phyloP scores from a whole-genome alignment of 78 protist genomes.

The slime mould (Dictyostelium discoideum) region DNA sequence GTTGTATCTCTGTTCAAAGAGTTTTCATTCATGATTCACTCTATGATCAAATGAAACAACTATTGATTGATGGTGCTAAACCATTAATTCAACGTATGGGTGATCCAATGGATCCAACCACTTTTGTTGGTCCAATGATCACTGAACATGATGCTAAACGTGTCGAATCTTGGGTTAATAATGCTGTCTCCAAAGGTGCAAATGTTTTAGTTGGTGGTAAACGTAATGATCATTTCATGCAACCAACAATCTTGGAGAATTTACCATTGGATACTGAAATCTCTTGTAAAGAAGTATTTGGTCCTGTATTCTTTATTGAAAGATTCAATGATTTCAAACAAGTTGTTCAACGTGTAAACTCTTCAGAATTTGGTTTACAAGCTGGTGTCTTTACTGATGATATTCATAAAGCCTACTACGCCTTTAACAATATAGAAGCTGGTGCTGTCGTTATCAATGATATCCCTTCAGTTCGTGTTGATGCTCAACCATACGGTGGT shows the following conservation, averaged over 20 bases:
- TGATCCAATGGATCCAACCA: conserved; percentile 86
- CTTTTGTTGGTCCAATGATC: conserved; percentile 90
- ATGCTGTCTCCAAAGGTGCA: conserved; percentile 21
- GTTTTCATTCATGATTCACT: conserved; percentile 81
- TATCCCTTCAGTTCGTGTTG: conserved; percentile 87
- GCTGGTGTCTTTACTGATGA: conserved; percentile 89
- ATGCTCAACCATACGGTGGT: conserved; percentile 90
- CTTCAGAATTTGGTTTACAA: conserved; percentile 86
- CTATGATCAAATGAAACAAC: conserved; percentile 49
- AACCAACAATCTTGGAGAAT: conserved; percentile 81
- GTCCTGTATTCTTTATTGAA: conserved; percentile 81
- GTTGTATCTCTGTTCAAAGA: conserved; percentile 88
- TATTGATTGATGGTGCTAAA: conserved; percentile 12
- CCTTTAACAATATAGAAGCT: conserved; percentile 83
- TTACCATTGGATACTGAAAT: conserved; percentile 31
- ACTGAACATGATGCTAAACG: conserved; percentile 80
- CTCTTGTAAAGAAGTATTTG: conserved; percentile 80
- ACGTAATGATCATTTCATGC: conserved; percentile 12
- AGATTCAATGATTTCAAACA: conserved; percentile 76
- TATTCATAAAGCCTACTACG: conserved; percentile 76
- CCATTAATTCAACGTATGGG: conserved; percentile 48
- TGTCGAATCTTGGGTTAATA: conserved; percentile 66
- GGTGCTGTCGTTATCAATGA: conserved; percentile 91
- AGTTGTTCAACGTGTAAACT: conserved; percentile 76
- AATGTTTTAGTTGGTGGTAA: conserved; percentile 67